Evolutionary conservation across 257 asterid species (phyloP).

Genomic region (Solanum corneliomulleri): DNA sequence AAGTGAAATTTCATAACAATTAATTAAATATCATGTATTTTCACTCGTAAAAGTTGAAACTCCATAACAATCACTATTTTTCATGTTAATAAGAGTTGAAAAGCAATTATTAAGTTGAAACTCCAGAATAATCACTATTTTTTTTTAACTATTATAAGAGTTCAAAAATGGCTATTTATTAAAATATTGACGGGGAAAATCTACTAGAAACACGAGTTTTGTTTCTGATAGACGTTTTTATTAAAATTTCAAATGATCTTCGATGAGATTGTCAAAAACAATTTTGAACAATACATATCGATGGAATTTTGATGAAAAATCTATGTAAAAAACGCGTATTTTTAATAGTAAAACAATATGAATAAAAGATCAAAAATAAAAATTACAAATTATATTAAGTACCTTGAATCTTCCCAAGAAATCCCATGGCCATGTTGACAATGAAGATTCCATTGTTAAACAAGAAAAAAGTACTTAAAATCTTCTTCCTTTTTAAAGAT

Average conservation of each 20-base stretch:
- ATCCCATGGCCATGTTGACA: slow-evolving; percentile 77
- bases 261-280: not conserved
- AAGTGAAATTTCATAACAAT: not conserved
- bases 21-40: not conserved
- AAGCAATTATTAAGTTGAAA: not conserved
- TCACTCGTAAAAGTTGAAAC: not conserved
- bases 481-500: not conserved
- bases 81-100: not conserved
- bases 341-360: not conserved
- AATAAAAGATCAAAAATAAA: not conserved
- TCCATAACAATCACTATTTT: not conserved
- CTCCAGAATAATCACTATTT: not conserved
- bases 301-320: not conserved
- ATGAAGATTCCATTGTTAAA: slow-evolving; percentile 44
- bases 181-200: no score
- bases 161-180: not conserved
- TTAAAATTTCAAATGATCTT: not conserved
- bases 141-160: not conserved
- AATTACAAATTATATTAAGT: not conserved
- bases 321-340: not conserved
- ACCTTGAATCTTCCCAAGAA: slow-evolving; percentile 65
- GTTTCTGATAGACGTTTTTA: no score
- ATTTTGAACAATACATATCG: no score
- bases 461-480: not conserved
- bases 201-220: not conserved